Conservation (phyloP, 306 rosid genomes). For the Sophora flavescens region DNA sequence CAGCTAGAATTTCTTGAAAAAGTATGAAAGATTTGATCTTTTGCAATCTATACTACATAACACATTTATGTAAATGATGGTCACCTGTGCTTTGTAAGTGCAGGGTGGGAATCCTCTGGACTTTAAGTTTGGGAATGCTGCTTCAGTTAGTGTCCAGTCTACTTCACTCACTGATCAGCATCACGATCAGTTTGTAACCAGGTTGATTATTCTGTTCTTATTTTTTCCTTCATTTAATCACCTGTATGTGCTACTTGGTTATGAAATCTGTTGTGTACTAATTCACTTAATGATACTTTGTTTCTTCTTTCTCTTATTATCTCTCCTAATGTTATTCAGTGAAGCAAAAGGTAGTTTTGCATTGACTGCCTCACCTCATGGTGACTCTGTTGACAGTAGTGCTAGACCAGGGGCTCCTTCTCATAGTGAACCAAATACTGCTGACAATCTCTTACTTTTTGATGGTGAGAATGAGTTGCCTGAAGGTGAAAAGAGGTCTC, state of each 20-base stretch:
- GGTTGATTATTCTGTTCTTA: conserved; percentile 54
- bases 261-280: conserved; percentile 31
- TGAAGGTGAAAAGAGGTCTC: conserved; percentile 70
- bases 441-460: conserved; percentile 92
- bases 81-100: conserved; percentile 47
- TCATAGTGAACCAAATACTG: conserved; percentile 89
- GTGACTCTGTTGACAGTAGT: conserved; percentile 98
- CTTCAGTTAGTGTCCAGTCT: conserved; percentile 97
- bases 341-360: conserved; percentile 99
- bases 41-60: conserved; percentile 17
- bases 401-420: conserved; percentile 88
- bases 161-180: conserved; percentile 94
- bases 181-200: conserved; percentile 90
- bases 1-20: conserved; percentile 98
- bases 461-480: conserved; percentile 77
- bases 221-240: not conserved
- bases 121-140: conserved; percentile 83
- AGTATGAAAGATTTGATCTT: conserved; percentile 63
- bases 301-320: conserved; percentile 33
- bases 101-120: conserved; percentile 99
- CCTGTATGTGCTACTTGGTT: conserved; percentile 31
- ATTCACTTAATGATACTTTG: conserved; percentile 6
- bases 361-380: conserved; percentile 95
- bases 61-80: conserved; percentile 38
- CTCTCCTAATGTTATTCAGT: conserved; percentile 55